Conservation (phyloP, 805 yeast species). For the Pichia gijzeniarum region DNA sequence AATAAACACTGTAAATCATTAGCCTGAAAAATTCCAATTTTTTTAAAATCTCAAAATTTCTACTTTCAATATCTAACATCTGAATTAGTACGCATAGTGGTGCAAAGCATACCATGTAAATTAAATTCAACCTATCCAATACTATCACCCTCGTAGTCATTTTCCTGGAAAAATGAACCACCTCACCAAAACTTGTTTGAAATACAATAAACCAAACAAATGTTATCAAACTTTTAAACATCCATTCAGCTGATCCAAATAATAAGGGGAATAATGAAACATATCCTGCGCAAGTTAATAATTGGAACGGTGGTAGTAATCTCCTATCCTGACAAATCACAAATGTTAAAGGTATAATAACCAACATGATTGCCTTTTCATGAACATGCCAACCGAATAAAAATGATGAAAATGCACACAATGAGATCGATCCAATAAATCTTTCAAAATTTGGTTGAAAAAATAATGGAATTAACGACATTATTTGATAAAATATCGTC, state of each 20-base stretch:
- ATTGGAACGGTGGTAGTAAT: slow-evolving; percentile 61
- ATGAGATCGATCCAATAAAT: slow-evolving; percentile 76
- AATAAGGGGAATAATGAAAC: slow-evolving; percentile 85
- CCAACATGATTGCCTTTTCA: slow-evolving; percentile 90
- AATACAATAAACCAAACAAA: slow-evolving; percentile 80
- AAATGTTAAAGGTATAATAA: slow-evolving; percentile 83
- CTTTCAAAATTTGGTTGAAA: slow-evolving; percentile 68
- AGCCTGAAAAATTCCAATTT: slow-evolving; percentile 68
- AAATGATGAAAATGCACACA: slow-evolving; percentile 88
- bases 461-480: slow-evolving; percentile 68
- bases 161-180: slow-evolving; percentile 40
- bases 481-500: slow-evolving; percentile 76
- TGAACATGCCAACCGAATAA: slow-evolving; percentile 99
- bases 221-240: slow-evolving; percentile 70
- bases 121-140: slow-evolving; percentile 61
- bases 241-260: slow-evolving; percentile 71
- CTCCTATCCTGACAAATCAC: slow-evolving; percentile 66
- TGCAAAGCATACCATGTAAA: slow-evolving; percentile 61
- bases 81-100: slow-evolving; percentile 48
- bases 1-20: slow-evolving; percentile 80
- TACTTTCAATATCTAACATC: slow-evolving; percentile 49
- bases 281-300: slow-evolving; percentile 73
- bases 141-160: slow-evolving; percentile 46
- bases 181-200: slow-evolving; percentile 64
- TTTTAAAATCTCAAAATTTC: slow-evolving; percentile 45